Evolutionary conservation across 2,329 filamentous ascomycete species (phyloP), one percentile per base, ranked within the genome.

Genomic region (Cercospora sp.): DNA sequence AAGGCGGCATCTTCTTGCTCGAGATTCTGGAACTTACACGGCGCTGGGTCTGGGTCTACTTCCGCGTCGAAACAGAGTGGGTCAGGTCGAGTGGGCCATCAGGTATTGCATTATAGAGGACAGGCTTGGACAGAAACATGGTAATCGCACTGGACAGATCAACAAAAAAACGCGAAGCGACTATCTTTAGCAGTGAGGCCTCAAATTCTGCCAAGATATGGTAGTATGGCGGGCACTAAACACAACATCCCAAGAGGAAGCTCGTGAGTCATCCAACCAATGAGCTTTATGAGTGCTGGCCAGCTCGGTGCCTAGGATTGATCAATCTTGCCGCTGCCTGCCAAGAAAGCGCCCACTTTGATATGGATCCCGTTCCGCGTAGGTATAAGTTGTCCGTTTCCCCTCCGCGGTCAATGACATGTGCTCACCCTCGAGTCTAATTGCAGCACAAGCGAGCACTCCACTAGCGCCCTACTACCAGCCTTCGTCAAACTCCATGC

Each of bases 11-110:
- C 55, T 99, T 97, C 77, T 75, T 94, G 28, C 88, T 98, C 75
- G 91, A 97, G 82, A 85, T 92, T 55, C 83, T 97, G 10, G 95
- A 99, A 82, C 91, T 98, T 18, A 85, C 92, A 57, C 87, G 95
- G 59, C 86, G 95, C 66, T 98, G 94, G 93, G 86, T 98, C 69
- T 99, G 95, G 95, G 93, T 97, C 66, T 98, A 97, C 80, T 92
- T 98, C 81, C 88, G 95, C 9, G 90, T 97, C 48, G 95, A 99
- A 84, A 94, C 93, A 23, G 95, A 99, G 82, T 97, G 91, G 91
- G 71, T 78, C n/a, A 67, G 75, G 51, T 65, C 61, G 12, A 65
- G 36, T 48, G 62, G 62, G 18, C 51, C 31, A 13, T 53, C 53
- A 16, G 57, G 62, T 5, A 64, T 64, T 59, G 62, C 62, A 45